A percentile compares a stretch with the other conserved stretches of the same genome.
phyloP scores from a whole-genome alignment of 2,329 filamentous ascomycete genomes.

The Fulvia fulva region DNA sequence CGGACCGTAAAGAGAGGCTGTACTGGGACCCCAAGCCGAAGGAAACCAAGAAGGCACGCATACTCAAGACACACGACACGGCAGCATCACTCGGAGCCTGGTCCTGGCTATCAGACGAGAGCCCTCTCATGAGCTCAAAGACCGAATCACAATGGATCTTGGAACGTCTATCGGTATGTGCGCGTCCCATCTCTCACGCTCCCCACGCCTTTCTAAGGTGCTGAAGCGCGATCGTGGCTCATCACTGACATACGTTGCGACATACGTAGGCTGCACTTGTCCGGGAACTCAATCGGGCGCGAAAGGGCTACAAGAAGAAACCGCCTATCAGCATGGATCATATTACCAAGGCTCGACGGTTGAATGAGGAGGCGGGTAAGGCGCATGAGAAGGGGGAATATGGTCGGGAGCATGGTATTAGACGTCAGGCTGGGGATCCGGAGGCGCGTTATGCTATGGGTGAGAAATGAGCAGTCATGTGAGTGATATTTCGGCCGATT shows the following conservation, averaged over 20 bases:
- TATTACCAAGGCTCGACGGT: background rate
- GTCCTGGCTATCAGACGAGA: conserved; percentile 70
- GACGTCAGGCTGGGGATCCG: background rate
- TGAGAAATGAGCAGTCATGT: background rate
- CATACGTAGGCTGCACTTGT: conserved; percentile 46
- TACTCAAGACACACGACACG: conserved; percentile 13
- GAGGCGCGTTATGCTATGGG: background rate
- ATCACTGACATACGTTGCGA: background rate
- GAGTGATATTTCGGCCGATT: background rate
- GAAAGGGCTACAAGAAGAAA: conserved; percentile 24
- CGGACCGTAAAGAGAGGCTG: conserved; percentile 13
- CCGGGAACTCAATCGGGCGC: conserved; percentile 41
- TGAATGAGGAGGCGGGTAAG: background rate
- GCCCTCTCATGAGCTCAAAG: conserved; percentile 65
- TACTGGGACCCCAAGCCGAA: conserved; percentile 10
- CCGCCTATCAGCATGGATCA: conserved; percentile 32
- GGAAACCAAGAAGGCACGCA: conserved; percentile 9
- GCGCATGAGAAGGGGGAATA: background rate
- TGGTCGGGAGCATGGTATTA: background rate
- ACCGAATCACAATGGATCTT: conserved; percentile 71
- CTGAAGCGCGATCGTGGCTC: background rate
- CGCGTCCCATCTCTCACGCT: background rate
- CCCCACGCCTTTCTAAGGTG: background rate
- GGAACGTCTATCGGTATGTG: conserved; percentile 53
- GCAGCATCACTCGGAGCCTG: conserved; percentile 44